These are phyloP conservation scores for Ulota crispa DNA, from an alignment of 225 moss, liverwort and hornwort genomes.

Conservation along the genomic window DNA sequence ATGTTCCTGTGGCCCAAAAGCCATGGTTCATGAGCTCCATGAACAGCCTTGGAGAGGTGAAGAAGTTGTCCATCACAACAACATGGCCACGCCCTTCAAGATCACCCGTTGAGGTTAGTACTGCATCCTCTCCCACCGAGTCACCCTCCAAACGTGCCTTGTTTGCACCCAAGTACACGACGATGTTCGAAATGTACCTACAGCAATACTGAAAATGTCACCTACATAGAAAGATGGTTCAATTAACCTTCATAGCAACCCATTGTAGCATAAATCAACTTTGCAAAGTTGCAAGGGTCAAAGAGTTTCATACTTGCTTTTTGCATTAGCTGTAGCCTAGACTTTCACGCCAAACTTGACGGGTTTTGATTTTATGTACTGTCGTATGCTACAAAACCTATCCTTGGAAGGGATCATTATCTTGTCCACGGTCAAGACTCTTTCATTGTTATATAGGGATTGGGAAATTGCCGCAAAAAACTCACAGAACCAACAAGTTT, in stretches of 20 bases:
- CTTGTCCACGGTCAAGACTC: too few species aligned
- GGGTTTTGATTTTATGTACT: neutral
- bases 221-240: too few species aligned
- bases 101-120: neutral
- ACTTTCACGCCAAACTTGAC: neutral
- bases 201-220: neutral
- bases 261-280: neutral
- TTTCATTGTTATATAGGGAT: too few species aligned
- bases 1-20: neutral
- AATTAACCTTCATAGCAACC: neutral
- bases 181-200: neutral
- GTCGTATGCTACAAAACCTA: neutral
- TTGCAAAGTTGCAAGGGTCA: neutral
- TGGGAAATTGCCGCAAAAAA: too few species aligned
- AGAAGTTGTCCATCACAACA: neutral
- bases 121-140: neutral
- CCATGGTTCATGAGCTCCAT: neutral
- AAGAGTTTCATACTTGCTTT: neutral
- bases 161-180: too few species aligned
- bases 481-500: too few species aligned
- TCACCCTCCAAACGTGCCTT: neutral
- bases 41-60: neutral
- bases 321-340: neutral
- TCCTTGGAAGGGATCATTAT: too few species aligned
- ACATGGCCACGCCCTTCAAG: neutral